A percentile compares a stretch with the other conserved stretches of the same genome.
phyloP scores from a whole-genome alignment of 805 yeast species.

The Candida multigemmis region DNA sequence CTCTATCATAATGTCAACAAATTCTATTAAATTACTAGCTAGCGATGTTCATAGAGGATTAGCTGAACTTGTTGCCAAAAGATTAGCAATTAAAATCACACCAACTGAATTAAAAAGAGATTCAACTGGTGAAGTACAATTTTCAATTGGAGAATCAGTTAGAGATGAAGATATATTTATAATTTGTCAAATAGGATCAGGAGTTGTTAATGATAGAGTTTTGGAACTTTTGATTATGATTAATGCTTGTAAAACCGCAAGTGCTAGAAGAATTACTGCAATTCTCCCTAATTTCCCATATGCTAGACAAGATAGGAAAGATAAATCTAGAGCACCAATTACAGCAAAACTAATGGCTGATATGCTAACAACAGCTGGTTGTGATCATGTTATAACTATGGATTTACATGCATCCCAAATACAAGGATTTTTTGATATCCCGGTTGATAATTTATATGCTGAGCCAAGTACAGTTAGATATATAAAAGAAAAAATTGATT shows the following conservation, averaged over 20 bases:
- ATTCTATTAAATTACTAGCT: slow-evolving; percentile 43
- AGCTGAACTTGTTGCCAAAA: slow-evolving; percentile 62
- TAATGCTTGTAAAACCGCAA: slow-evolving; percentile 93
- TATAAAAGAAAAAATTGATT: slow-evolving; percentile 54
- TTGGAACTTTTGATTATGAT: slow-evolving; percentile 86
- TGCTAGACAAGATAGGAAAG: slow-evolving; percentile 96
- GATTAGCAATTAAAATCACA: slow-evolving; percentile 61
- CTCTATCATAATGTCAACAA: slow-evolving; percentile 52
- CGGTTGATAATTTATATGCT: slow-evolving; percentile 92
- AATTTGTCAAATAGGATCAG: slow-evolving; percentile 72
- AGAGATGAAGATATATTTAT: slow-evolving; percentile 79
- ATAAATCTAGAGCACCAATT: slow-evolving; percentile 91
- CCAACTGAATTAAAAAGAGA: slow-evolving; percentile 69
- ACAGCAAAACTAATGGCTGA: slow-evolving; percentile 93
- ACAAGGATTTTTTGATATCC: slow-evolving; percentile 92
- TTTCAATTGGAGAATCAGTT: slow-evolving; percentile 66
- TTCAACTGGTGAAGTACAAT: slow-evolving; percentile 70
- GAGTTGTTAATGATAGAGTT: slow-evolving; percentile 73
- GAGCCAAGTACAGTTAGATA: slow-evolving; percentile 86
- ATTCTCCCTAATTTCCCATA: slow-evolving; percentile 94
- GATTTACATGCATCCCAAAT: slow-evolving; percentile 96
- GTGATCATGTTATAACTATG: slow-evolving; percentile 93
- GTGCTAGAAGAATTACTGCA: slow-evolving; percentile 89
- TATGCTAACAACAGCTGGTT: slow-evolving; percentile 86
- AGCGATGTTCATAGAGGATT: slow-evolving; percentile 82